Base-by-base conservation (phyloP, 768 basidiomycete species). In the Suillus discolor region DNA sequence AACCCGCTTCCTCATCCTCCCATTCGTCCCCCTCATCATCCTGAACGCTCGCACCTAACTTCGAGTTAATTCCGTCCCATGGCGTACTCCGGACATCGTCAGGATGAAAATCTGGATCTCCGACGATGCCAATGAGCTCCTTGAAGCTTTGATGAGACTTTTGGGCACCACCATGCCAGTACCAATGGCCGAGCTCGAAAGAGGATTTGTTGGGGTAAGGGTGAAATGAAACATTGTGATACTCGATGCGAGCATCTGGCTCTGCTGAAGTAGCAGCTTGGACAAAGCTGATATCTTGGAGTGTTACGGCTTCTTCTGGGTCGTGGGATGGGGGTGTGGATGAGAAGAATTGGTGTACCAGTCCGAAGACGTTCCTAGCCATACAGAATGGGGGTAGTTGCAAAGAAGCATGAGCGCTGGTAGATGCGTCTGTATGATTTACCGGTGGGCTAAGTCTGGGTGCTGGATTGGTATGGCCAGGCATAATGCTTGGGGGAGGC, bases 291-390 rank as follows among this genome's bases (percentile, higher is more conserved):
- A 45, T 45, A 11, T 45, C 20, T n/a, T 45, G 44, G 11, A 45
- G 11, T 5, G 20, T 45, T 2, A n/a, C 44, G 0, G 11, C 44
- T 11, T 45, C 44, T n/a, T 45, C 44, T 1, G 1, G 44, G 44
- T 45, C 20, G 5, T 45, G 44, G n/a, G 44, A 45, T n/a, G 44
- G 44, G 9, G 44, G 44, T 2, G 20, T 12, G 3, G 44, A 9
- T 4, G 20, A 45, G 44, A 45, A 45, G 44, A 45, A 45, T 20
- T 45, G 20, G 44, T 4, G 11, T 4, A 55, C 13, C 18, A 66
- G 20, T 15, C 65, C 55, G 28, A 66, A 66, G 8, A 38, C 51
- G 31, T 60, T 66, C 6, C 18, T 36, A n/a, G 31, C 34, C 1
- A 45, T 61, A 7, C 15, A 12, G 18, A 39, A 51, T 1, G 47